These are phyloP conservation scores for Pestalotiopsis sp. DNA, from an alignment of 2,329 filamentous ascomycete species.

Conservation along the genomic window DNA sequence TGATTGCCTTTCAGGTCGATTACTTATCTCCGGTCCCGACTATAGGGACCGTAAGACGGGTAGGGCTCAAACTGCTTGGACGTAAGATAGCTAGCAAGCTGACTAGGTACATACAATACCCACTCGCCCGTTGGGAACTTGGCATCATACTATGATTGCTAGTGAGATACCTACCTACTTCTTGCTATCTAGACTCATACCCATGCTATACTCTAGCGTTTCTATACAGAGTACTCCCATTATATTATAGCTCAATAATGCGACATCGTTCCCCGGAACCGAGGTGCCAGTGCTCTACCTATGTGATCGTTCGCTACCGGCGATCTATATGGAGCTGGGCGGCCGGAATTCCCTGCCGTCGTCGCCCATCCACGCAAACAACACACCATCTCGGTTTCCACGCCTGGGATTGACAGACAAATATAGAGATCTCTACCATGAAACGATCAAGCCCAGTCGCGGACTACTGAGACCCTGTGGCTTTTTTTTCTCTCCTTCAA, in stretches of 20 bases:
- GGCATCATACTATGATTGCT: neutral
- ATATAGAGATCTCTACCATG: neutral
- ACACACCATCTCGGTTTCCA: neutral
- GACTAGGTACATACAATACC: neutral
- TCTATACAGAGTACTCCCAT: no score
- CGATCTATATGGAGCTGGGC: neutral
- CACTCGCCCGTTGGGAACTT: no score
- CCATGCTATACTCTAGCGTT: no score
- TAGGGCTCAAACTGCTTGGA: slow-evolving; percentile 2
- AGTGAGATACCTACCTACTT: neutral
- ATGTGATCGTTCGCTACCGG: no score
- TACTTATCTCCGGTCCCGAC: slow-evolving; percentile 1
- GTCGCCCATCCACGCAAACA: neutral
- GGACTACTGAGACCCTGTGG: neutral
- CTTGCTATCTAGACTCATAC: no score
- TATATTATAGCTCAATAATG: no score
- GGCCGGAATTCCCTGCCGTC: neutral
- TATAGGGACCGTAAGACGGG: slow-evolving; percentile 1
- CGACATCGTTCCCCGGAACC: no score
- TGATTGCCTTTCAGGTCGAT: neutral
- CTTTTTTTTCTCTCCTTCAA: neutral
- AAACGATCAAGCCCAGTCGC: neutral
- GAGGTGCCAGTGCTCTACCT: no score
- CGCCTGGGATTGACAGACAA: neutral
- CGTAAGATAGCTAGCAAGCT: neutral